Evolutionary conservation across 2,329 filamentous ascomycete species (phyloP), one percentile per base, ranked within the genome.

Genomic region (Geosmithia morbida): DNA sequence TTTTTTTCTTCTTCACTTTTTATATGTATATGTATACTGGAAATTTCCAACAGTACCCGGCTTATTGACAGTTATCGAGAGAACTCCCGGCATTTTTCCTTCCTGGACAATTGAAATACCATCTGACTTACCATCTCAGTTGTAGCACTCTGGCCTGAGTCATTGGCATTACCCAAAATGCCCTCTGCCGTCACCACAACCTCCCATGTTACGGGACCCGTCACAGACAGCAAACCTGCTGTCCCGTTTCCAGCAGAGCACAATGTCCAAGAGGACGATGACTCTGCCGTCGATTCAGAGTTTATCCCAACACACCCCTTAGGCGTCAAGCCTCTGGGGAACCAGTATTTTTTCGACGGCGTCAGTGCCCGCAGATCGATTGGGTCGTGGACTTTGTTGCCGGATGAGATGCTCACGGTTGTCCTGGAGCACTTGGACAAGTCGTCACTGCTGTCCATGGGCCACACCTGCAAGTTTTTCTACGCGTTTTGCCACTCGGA

Each of bases 401-500:
- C 89, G 3, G 90, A 97, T 62, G 88, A 96, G 64, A 66, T 92
- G 54, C 68, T 96, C 45, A 72, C 82, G 53, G 70, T 83, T 47
- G 60, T 95, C 16, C 66, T 96, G 51, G 90, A 96, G 61, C 78
- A 70, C 56, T 70, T 96, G 43, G 82, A 89, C 56, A 68, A 75
- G 45, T 56, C 62, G 10, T 69, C 72, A 46, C 66, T 97, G 46
- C 63, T 81, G 48, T 66, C 64, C 7, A 66, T 97, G 41, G 87
- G 87, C 8, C 75, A 76, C 48, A 85, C 88, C 6, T 95, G 89
- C 69, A 87, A 81, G 61, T 88, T 86, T 47, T 66, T 97, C 16
- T 90, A 88, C 69, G 89, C 88, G 1, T 94, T 90, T 60, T 85
- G 83, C 48, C 73, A 82, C 45, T 79, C 79, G 44, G 90, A 96